Conservation (phyloP, 2,329 filamentous ascomycete species). For the Beauveria pseudobassiana region DNA sequence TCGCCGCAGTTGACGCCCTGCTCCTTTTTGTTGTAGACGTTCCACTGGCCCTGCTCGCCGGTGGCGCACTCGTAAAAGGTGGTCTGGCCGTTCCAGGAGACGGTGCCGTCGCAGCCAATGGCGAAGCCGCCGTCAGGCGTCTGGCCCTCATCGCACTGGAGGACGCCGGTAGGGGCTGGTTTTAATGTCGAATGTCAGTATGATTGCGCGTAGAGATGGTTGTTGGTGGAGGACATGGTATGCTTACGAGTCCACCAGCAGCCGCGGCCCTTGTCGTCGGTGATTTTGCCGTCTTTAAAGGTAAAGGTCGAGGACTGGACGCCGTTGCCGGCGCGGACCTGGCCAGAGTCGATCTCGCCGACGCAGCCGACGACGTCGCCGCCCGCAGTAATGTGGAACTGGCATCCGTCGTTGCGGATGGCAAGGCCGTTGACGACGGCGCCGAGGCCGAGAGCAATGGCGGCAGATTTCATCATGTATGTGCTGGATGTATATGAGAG, state of each 20-base stretch:
- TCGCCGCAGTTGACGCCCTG: conserved; percentile 36
- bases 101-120: conserved; percentile 42
- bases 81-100: conserved; percentile 43
- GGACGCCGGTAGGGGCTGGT: conserved; percentile 46
- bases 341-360: conserved; percentile 54
- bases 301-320: conserved; percentile 43
- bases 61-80: conserved; percentile 56
- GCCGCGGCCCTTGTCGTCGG: conserved; percentile 47
- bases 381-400: conserved; percentile 43
- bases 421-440: conserved; percentile 14
- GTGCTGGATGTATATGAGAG: not conserved
- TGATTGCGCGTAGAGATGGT: not conserved
- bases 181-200: not conserved
- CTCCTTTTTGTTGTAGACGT: conserved; percentile 42
- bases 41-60: conserved; percentile 41
- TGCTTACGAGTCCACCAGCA: conserved; percentile 55
- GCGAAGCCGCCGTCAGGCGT: conserved; percentile 46
- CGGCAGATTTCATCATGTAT: conserved; percentile 11
- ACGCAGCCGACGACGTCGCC: conserved; percentile 44
- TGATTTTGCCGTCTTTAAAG: conserved; percentile 46
- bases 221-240: not conserved
- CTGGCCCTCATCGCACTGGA: conserved; percentile 53
- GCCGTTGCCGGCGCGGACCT: conserved; percentile 42
- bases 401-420: conserved; percentile 16
- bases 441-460: conserved; percentile 15